Evolutionary conservation across 1,284 basidiomycete species (phyloP).

Genomic region (Trichosporon sp.): DNA sequence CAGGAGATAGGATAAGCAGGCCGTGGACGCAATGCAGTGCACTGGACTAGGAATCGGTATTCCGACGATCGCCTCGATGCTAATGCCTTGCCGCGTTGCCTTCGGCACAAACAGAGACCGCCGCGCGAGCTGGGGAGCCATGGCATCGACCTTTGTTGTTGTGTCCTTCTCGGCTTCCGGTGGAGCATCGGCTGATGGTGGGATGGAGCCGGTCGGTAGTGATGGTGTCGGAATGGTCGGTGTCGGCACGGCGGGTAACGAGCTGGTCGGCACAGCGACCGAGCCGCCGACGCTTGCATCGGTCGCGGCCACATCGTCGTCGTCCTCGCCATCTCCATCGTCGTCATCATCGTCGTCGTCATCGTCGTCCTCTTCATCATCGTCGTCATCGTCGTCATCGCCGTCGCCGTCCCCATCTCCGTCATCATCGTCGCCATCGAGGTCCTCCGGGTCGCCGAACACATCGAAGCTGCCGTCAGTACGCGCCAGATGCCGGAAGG

Average conservation of each 20-base stretch:
- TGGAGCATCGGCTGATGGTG: background rate
- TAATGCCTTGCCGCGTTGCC: conserved; percentile 41
- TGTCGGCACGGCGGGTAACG: background rate
- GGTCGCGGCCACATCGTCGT: conserved; percentile 12
- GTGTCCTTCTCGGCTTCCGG: background rate
- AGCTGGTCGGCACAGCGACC: conserved; percentile 1
- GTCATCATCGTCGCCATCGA: conserved; percentile 21
- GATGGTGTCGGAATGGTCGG: background rate
- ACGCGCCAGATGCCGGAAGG: background rate
- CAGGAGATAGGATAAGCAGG: conserved; percentile 82
- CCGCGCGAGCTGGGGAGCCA: conserved; percentile 35
- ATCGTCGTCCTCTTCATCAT: conserved; percentile 25
- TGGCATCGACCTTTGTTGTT: conserved; percentile 7
- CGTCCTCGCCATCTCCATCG: conserved; percentile 19
- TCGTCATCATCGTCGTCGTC: conserved; percentile 28
- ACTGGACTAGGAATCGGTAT: conserved; percentile 83
- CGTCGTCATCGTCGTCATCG: conserved; percentile 26
- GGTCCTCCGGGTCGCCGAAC: conserved; percentile 15
- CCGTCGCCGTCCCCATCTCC: conserved; percentile 27
- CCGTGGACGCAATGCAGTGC: conserved; percentile 73
- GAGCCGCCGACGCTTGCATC: background rate
- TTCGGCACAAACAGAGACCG: conserved; percentile 31
- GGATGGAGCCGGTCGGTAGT: background rate
- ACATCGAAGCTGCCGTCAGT: conserved; percentile 14
- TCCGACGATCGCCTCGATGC: conserved; percentile 88